Evolutionary conservation across 2,329 filamentous ascomycete species (phyloP), one percentile per base, ranked within the genome.

Genomic region (Trichoderma polysporum): DNA sequence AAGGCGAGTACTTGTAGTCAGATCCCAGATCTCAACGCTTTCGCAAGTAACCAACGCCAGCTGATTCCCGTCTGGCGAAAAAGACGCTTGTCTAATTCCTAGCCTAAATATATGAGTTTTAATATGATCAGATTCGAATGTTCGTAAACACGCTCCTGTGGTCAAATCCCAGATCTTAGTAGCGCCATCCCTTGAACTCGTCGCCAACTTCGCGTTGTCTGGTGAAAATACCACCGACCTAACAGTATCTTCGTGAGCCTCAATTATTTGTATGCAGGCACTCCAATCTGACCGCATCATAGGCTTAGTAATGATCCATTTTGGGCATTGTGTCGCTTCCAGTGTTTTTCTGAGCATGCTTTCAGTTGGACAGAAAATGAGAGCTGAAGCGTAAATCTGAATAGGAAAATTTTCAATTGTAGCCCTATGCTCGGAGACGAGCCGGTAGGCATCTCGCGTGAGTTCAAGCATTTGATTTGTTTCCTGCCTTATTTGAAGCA

Each of bases 211-310:
- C 12, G 41, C 22, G 22, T 22, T 45, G 5, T 45, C 41, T 9
- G n/a, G 41, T 10, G 41, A 45, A 19, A 45, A 19, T 45, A 19
- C 41, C 9, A 45, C 41, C 12, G 41, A 45, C 2, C 1, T 1
- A 12, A 45, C n/a, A 2, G 3, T 2, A 45, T 0, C 0, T 22
- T 22, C 9, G 5, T 22, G 5, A 19, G 1, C 1, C 9, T 22
- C 41, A 12, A 45, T 45, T 45, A 19, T 45, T 19, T 45, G 41
- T 22, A 45, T 22, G 41, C 41, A 45, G 1, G 41, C n/a, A 10
- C n/a, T 45, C 41, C 41, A 45, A 22, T 3, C 4, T 45, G n/a
- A 2, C 3, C n/a, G 10, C 9, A 2, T 45, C 41, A 4, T 4
- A 22, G 41, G n/a, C 6, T 45, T 45, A 22, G n/a, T 4, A 8